These are phyloP conservation scores for Podosphaera xanthii DNA, from an alignment of 2,329 filamentous ascomycete species.

Conservation along the genomic window DNA sequence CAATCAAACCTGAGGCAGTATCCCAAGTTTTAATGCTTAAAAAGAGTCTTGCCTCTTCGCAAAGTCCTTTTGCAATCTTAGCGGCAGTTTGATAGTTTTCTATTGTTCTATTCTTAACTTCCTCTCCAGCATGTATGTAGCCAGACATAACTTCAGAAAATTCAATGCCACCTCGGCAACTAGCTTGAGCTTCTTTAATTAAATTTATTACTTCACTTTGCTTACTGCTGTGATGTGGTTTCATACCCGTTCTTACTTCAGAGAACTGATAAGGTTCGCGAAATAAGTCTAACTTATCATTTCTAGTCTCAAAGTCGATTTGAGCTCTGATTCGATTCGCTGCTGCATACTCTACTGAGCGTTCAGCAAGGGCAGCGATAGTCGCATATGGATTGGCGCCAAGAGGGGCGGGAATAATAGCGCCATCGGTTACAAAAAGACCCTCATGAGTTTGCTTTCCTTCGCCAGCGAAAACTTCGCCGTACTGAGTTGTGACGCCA, in stretches of 20 bases:
- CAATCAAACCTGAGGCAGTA: constrained; percentile 20
- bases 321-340: constrained; percentile 17
- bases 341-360: constrained; percentile 31
- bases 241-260: constrained; percentile 2
- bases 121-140: constrained; percentile 26
- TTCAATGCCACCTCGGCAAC: constrained; percentile 26
- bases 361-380: constrained; percentile 44
- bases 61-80: constrained; percentile 27
- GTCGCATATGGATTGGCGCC: constrained; percentile 46
- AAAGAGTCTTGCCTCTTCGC: constrained; percentile 34
- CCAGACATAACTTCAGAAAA: constrained; percentile 45
- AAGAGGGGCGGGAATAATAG: constrained; percentile 36
- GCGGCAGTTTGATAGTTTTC: constrained; percentile 31
- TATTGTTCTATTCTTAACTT: constrained; percentile 21
- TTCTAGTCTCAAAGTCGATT: constrained; percentile 25
- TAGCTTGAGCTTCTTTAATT: constrained; percentile 12
- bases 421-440: constrained; percentile 37
- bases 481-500: constrained; percentile 38
- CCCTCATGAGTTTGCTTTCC: constrained; percentile 29
- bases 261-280: constrained; percentile 21
- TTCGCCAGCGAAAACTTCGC: constrained; percentile 32
- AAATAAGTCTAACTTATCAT: constrained; percentile 29
- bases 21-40: constrained; percentile 33
- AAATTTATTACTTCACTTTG: constrained; percentile 22
- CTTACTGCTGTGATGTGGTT: constrained; percentile 9